These are phyloP conservation scores for Leccinum incarnatum DNA, from an alignment of 768 basidiomycete species.

Conservation along the genomic window DNA sequence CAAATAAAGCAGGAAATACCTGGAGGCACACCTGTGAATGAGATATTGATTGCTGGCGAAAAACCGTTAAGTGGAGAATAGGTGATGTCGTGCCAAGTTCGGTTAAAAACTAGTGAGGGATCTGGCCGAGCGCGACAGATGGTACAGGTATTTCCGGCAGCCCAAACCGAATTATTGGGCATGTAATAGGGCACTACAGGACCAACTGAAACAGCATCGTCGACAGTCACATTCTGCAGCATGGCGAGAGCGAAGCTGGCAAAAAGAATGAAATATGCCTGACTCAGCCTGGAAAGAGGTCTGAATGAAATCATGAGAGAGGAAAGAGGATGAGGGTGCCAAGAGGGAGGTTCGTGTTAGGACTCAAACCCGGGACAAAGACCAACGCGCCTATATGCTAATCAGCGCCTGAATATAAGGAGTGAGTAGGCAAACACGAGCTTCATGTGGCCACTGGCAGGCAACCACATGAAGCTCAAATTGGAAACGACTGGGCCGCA, in stretches of 20 bases:
- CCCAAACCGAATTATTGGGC: constrained; percentile 6
- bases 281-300: neutral
- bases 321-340: neutral
- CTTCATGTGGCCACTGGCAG: no score
- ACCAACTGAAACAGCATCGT: constrained; percentile 14
- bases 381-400: no score
- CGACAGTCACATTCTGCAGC: constrained; percentile 14
- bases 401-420: no score
- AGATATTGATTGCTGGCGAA: constrained; percentile 2
- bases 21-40: constrained; percentile 9
- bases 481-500: no score
- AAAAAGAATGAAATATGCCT: neutral
- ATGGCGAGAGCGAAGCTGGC: neutral
- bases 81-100: constrained; percentile 20
- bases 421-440: no score
- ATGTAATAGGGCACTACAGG: constrained; percentile 5
- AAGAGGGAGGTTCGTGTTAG: neutral
- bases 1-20: neutral
- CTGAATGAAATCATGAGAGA: neutral
- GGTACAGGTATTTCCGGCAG: constrained; percentile 3
- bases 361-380: no score
- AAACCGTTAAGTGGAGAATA: neutral
- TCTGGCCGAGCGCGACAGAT: neutral
- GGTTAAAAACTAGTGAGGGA: neutral
- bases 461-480: no score